Conservation (phyloP, 139 green algal species). For the Trebouxia sp. region DNA sequence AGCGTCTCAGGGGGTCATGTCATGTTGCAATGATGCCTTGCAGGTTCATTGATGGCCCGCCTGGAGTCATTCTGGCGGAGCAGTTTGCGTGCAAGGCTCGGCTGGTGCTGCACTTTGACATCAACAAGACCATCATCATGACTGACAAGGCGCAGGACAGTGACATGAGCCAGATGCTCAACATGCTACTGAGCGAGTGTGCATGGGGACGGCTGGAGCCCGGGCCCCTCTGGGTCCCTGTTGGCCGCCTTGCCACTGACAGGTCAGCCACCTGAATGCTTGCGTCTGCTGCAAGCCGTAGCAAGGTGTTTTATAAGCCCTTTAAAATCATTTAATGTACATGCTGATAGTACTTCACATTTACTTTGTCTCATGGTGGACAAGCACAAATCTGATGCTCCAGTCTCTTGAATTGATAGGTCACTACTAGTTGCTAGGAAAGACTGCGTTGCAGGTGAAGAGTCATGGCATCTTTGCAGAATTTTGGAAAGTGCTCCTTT, state of each 20-base stretch:
- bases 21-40: neutral
- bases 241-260: constrained; percentile 44
- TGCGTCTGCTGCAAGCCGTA: too few species aligned
- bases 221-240: constrained; percentile 37
- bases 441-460: too few species aligned
- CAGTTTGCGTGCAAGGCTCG: constrained; percentile 30
- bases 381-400: too few species aligned
- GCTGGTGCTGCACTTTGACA: constrained; percentile 52
- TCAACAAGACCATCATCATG: constrained; percentile 58
- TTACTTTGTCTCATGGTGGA: too few species aligned
- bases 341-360: too few species aligned
- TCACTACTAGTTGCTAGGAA: too few species aligned
- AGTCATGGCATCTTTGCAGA: too few species aligned
- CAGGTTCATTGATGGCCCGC: constrained; percentile 21
- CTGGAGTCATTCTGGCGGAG: constrained; percentile 26
- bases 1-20: neutral
- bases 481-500: too few species aligned
- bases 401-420: too few species aligned
- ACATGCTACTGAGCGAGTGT: constrained; percentile 50
- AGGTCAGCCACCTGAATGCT: neutral
- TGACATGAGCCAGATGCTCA: constrained; percentile 37
- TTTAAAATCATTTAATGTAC: too few species aligned
- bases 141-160: constrained; percentile 40
- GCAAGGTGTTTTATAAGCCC: too few species aligned
- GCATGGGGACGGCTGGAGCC: constrained; percentile 45